Base-by-base conservation (phyloP, 2,329 filamentous ascomycete species). In the Ilyonectria sp. region DNA sequence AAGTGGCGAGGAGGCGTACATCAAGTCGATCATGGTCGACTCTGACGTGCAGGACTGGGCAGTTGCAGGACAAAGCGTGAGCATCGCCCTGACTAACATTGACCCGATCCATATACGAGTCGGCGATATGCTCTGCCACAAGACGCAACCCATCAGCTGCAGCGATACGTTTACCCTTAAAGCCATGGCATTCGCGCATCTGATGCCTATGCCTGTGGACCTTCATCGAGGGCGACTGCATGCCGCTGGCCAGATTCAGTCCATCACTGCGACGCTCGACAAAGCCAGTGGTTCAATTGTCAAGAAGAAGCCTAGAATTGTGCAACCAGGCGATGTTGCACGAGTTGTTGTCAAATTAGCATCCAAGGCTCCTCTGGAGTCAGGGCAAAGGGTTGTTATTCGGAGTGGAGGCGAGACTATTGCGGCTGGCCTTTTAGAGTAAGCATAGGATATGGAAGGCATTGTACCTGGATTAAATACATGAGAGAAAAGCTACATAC, bases 171-270 rank as follows among this genome's bases (percentile, higher is more conserved):
- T 98, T 75, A 93, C 89, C 2, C 90, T 93, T 68, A 97, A 97
- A 80, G 90, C 96, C 11, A 87, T 98, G 63, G 94, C 95, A 0
- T 97, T 98, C 75, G 94, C 97, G 68, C 92, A 95, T 69, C 82
- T 99, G 17, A 92, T 95, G 81, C 95, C 95, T 0, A 96, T 95
- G 89, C 89, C 90, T 26, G 89, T 98, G 10, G 95, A 98, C 76
- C 90, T 99, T 9, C 95, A 98, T 79, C 86, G 94, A 21, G 96
- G 96, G 0, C 87, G 94, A 9, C 82, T 98, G 57, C 93, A 97
- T 79, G 90, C 91, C 0, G 87, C 93, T 0, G 96, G 93, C 0
- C 88, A 89, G 54, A 92, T 99, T 46, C 86, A 87, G 59, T 88
- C 90, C 69, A 86, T 98, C 70, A 82, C 92, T 9, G 93, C 92